Evolutionary conservation across 441 rosid genomes (phyloP).

Genomic region (Isatis lusitanica): DNA sequence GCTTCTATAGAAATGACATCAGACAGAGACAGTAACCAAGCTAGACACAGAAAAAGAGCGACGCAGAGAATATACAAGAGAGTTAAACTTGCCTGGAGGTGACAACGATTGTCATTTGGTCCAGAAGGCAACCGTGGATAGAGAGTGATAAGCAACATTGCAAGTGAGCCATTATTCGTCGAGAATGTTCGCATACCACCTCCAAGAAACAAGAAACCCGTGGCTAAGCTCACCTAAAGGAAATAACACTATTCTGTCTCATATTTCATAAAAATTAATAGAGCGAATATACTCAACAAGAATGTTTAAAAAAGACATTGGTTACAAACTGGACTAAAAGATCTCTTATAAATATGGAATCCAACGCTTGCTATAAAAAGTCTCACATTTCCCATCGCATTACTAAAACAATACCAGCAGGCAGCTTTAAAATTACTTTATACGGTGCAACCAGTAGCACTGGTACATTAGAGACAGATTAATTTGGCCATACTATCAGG

Average conservation of each 20-base stretch:
- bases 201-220: conserved; percentile 95
- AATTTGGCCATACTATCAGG: conserved; percentile 21
- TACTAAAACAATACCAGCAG: neutral
- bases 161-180: conserved; percentile 79
- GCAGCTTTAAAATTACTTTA: conserved; percentile 11
- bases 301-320: neutral
- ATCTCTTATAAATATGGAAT: conserved; percentile 9
- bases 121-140: conserved; percentile 96
- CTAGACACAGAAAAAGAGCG: conserved; percentile 9
- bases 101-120: conserved; percentile 99
- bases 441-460: conserved; percentile 19
- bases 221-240: conserved; percentile 86
- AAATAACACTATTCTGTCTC: conserved; percentile 26
- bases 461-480: neutral
- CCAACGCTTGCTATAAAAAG: conserved; percentile 10
- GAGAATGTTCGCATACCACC: conserved; percentile 96
- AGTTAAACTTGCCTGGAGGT: conserved; percentile 78
- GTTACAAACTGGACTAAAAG: neutral
- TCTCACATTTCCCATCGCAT: conserved; percentile 4
- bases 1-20: neutral
- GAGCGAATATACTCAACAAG: neutral
- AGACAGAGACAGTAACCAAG: conserved; percentile 8
- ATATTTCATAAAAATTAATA: neutral
- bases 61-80: neutral
- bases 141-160: conserved; percentile 85